Evolutionary conservation across 129 eudicot species (phyloP).

Genomic region (Helichrysum umbraculigerum): DNA sequence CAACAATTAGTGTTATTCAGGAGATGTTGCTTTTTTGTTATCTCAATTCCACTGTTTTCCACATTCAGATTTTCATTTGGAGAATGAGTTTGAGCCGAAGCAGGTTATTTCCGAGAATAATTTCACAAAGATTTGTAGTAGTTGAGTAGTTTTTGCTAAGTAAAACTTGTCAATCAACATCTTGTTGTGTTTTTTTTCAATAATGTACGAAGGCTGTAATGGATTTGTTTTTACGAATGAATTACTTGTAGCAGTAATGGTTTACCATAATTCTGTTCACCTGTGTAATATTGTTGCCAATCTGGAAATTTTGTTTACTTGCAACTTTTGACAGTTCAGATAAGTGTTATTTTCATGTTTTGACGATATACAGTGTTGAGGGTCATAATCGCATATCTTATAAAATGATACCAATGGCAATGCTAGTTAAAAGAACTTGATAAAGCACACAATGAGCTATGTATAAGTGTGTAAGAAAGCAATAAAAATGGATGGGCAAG

Average conservation of each 20-base stretch:
- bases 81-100: constrained; percentile 21
- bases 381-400: background rate
- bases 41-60: constrained; percentile 12
- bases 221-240: constrained; percentile 39
- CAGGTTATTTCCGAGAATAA: constrained; percentile 36
- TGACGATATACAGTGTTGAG: background rate
- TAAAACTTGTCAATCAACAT: constrained; percentile 19
- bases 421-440: background rate
- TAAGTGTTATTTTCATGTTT: background rate
- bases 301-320: background rate
- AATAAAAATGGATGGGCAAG: no score
- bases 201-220: constrained; percentile 33
- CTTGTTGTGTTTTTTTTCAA: constrained; percentile 14
- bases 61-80: constrained; percentile 21
- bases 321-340: background rate
- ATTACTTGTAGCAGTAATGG: constrained; percentile 34
- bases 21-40: constrained; percentile 26
- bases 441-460: background rate
- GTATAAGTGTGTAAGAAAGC: no score
- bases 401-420: background rate
- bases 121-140: constrained; percentile 11
- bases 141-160: constrained; percentile 26
- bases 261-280: constrained; percentile 8
- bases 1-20: constrained; percentile 22
- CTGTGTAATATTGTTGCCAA: background rate